phyloP scores from a whole-genome alignment of 2,329 filamentous ascomycete genomes.

The Colletotrichum tropicicola region DNA sequence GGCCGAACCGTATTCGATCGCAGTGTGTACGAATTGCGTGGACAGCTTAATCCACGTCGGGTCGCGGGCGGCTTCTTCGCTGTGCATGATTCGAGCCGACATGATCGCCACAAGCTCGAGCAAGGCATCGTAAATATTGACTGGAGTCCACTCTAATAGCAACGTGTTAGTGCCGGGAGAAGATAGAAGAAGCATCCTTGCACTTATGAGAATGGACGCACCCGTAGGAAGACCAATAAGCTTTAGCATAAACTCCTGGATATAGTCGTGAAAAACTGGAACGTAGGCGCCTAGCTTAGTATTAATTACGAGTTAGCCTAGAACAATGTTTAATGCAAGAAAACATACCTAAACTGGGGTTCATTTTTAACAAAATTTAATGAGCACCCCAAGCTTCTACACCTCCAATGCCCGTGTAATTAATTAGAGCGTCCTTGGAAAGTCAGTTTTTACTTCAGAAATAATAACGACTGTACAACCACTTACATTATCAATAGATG shows the following conservation, averaged over 20 bases:
- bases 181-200: too few species aligned
- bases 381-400: not conserved
- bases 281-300: not conserved
- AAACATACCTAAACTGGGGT: not conserved
- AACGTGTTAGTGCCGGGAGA: not conserved
- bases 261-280: not conserved
- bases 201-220: not conserved
- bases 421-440: not conserved
- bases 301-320: not conserved
- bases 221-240: not conserved
- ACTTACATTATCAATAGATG: conserved; percentile 2
- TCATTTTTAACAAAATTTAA: not conserved
- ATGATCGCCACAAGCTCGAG: not conserved
- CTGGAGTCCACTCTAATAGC: not conserved
- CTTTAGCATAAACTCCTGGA: not conserved
- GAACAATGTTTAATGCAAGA: fast-evolving
- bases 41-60: not conserved
- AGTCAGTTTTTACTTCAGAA: too few species aligned
- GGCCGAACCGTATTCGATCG: not conserved
- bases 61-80: not conserved
- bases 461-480: too few species aligned
- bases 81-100: not conserved
- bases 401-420: not conserved
- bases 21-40: not conserved
- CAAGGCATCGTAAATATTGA: not conserved